Conservation (phyloP, 257 asterid species). For the Asclepias syriaca region DNA sequence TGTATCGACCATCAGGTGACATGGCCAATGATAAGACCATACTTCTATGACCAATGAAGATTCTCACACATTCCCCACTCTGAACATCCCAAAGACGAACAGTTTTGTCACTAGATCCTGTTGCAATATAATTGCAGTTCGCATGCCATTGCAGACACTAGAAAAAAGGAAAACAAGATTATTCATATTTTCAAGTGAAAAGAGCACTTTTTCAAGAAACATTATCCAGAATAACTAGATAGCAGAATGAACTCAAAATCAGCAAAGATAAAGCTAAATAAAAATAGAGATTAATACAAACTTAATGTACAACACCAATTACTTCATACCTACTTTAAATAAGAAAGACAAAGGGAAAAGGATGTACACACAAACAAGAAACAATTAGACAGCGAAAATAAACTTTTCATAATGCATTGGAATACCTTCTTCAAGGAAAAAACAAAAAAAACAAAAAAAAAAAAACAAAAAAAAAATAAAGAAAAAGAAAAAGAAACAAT, state of each 20-base stretch:
- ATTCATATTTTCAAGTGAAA: background rate
- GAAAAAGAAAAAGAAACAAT: background rate
- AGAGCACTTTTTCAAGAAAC: background rate
- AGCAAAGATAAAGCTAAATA: background rate
- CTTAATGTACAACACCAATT: background rate
- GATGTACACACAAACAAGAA: background rate
- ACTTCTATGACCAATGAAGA: slow-evolving; percentile 92
- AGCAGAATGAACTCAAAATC: background rate
- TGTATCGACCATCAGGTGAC: slow-evolving; percentile 96
- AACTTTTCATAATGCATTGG: background rate
- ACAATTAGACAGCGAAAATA: background rate
- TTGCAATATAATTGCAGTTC: slow-evolving; percentile 91
- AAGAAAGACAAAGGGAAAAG: background rate
- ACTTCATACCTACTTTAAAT: background rate
- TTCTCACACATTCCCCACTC: slow-evolving; percentile 92
- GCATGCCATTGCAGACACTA: slow-evolving; percentile 98
- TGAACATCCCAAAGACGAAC: slow-evolving; percentile 98
- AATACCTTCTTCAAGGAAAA: background rate
- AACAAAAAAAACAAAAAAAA: background rate
- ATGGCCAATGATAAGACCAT: slow-evolving; percentile 82
- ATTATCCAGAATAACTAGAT: background rate
- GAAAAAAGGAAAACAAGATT: background rate
- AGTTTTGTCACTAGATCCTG: slow-evolving; percentile 98
- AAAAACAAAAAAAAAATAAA: background rate
- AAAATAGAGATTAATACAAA: background rate